These are phyloP conservation scores for Ceratobasidium papillatum DNA, from an alignment of 1,284 basidiomycete genomes.

Conservation along the genomic window DNA sequence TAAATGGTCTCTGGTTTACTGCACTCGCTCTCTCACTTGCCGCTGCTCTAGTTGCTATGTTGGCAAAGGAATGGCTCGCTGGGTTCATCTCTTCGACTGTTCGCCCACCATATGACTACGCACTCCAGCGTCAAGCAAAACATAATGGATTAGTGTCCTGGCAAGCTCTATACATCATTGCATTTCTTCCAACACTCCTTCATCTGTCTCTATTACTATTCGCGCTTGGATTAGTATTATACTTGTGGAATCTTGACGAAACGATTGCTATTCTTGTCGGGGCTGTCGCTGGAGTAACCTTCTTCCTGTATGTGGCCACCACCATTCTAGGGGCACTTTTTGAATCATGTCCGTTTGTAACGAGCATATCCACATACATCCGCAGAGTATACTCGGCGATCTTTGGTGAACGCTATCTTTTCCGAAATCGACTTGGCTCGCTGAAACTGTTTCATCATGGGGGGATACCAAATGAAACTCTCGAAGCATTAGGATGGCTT, in stretches of 20 bases:
- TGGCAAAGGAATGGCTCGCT: constrained; percentile 37
- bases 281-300: background rate
- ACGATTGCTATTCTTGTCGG: background rate
- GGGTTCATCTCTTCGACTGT: constrained; percentile 1
- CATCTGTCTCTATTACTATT: constrained; percentile 32
- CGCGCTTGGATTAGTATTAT: constrained; percentile 11
- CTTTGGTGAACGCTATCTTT: background rate
- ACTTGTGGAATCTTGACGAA: constrained; percentile 20
- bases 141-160: constrained; percentile 17
- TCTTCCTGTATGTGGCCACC: background rate
- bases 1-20: constrained; percentile 37
- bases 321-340: background rate
- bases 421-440: background rate
- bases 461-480: background rate
- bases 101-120: background rate
- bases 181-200: constrained; percentile 14
- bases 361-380: background rate
- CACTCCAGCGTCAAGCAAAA: constrained; percentile 14
- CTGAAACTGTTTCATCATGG: background rate
- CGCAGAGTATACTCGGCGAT: background rate
- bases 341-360: background rate
- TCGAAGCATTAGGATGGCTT: constrained; percentile 19
- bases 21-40: constrained; percentile 33
- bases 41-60: constrained; percentile 28
- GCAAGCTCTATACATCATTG: constrained; percentile 14